Base-by-base conservation (phyloP, 2,329 filamentous ascomycete genomes). In the Aquanectria penicillioides region DNA sequence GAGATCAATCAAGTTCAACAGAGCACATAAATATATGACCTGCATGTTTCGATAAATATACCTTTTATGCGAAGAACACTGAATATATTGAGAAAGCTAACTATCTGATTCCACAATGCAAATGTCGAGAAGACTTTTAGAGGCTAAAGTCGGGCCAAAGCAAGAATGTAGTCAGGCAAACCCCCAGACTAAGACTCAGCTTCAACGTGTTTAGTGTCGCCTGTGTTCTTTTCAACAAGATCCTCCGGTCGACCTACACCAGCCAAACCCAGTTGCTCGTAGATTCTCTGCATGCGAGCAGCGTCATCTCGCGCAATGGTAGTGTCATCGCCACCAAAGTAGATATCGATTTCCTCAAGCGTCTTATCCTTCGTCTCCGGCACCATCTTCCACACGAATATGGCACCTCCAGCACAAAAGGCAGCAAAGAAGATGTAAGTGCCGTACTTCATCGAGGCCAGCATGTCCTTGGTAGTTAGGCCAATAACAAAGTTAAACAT, bases 401-500 rank as follows among this genome's bases (percentile, higher is more conserved):
- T 3, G 2, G 44, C 44, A n/a, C 29, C 44, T 8, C 29, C 29
- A 11, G 23, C 31, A 20, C 31, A 36, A 9, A 49, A 49, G 3
- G 23, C 15, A 9, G 29, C 46, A 17, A 38, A 49, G 33, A 49
- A 37, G 33, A 49, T 38, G 23, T 37, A 49, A 28, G 46, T 49
- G 2, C 46, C 46, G 9, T 38, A 49, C 15, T 38, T 34, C 31
- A 49, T 37, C 6, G 20, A 36, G 11, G 31, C 33, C 7, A 49
- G 23, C 46, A 38, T 49, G 33, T 49, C 33, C 12, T 34, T 34
- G 15, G 46, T 49, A 3, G 31, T 36, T 33, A 36, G 18, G 9
- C 46, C 46, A 8, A 49, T 36, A 4, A 49, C 23, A n/a, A 49
- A 49, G 33, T 49, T 49, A 15, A 37, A 36, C 46, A 49, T 49